phyloP scores from a whole-genome alignment of 2,329 filamentous ascomycete genomes.

The Talaromyces sp. region DNA sequence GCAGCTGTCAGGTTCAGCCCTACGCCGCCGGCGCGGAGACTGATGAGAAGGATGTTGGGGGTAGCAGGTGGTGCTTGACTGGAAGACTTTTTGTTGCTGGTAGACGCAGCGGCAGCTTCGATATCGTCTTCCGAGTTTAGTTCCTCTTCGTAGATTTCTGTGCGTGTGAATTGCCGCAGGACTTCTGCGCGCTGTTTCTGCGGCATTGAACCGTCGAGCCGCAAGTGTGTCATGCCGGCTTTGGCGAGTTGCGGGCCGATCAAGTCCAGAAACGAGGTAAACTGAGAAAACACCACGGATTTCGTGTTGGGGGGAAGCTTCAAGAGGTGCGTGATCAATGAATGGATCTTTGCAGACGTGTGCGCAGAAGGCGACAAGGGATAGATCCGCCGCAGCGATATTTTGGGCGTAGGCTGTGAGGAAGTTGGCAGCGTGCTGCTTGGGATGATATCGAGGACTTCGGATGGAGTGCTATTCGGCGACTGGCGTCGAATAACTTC shows the following conservation, averaged over 20 bases:
- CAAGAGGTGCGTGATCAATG: constrained; percentile 71
- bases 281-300: constrained; percentile 93
- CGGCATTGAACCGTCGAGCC: constrained; percentile 84
- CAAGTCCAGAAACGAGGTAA: constrained; percentile 90
- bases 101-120: neutral
- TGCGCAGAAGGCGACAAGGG: constrained; percentile 55
- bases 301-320: constrained; percentile 68
- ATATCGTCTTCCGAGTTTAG: constrained; percentile 31
- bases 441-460: constrained; percentile 35
- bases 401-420: constrained; percentile 41
- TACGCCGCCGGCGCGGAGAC: constrained; percentile 83
- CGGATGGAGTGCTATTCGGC: constrained; percentile 38
- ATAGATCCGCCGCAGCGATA: constrained; percentile 58
- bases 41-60: constrained; percentile 66
- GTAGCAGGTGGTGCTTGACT: constrained; percentile 3
- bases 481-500: constrained; percentile 75
- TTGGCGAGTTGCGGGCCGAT: constrained; percentile 74
- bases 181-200: constrained; percentile 80
- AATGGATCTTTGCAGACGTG: constrained; percentile 77
- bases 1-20: constrained; percentile 89
- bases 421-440: constrained; percentile 31
- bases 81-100: constrained; percentile 4
- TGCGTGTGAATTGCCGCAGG: constrained; percentile 63
- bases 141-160: constrained; percentile 29
- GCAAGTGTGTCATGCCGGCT: constrained; percentile 71